These are phyloP conservation scores for Quambalaria eucalypti DNA, from an alignment of 1,284 basidiomycete species.

Conservation along the genomic window DNA sequence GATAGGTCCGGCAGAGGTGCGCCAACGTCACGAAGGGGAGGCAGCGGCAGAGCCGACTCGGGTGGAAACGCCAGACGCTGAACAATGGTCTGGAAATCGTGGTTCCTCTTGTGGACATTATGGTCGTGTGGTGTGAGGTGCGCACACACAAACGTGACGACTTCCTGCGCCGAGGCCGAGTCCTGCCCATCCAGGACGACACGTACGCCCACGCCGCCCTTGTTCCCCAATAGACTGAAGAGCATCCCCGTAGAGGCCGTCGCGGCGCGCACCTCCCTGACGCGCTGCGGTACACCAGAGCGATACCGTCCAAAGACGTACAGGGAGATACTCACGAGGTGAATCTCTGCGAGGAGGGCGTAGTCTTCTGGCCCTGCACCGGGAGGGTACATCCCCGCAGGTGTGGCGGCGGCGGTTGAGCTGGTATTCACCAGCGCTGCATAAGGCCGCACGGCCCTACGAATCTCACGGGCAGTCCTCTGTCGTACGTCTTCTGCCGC, in stretches of 20 bases:
- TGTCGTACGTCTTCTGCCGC: slow-evolving; percentile 59
- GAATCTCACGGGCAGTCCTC: slow-evolving; percentile 54
- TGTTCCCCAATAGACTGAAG: slow-evolving; percentile 69
- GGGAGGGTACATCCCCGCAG: slow-evolving; percentile 33
- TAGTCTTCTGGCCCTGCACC: slow-evolving; percentile 43
- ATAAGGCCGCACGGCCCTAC: slow-evolving; percentile 40
- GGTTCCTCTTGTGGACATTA: slow-evolving; percentile 63
- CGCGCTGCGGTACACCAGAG: slow-evolving; percentile 16
- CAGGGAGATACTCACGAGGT: slow-evolving; percentile 39
- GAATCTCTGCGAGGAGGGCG: slow-evolving; percentile 26
- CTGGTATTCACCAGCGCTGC: slow-evolving; percentile 34
- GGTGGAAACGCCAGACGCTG: slow-evolving; percentile 64
- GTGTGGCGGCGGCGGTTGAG: slow-evolving; percentile 2
- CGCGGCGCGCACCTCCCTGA: slow-evolving; percentile 38
- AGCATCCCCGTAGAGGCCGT: slow-evolving; percentile 44
- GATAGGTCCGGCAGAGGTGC: not conserved
- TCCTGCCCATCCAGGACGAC: slow-evolving; percentile 55
- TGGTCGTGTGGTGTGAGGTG: slow-evolving; percentile 78
- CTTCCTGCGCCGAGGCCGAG: slow-evolving; percentile 64
- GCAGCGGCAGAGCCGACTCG: slow-evolving; percentile 16
- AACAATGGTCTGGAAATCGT: slow-evolving; percentile 71
- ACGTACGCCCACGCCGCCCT: slow-evolving; percentile 81
- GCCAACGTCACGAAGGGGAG: slow-evolving; percentile 13
- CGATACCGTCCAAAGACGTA: slow-evolving; percentile 70
- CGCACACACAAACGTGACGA: slow-evolving; percentile 73